Conservation (phyloP, 2,329 filamentous ascomycete species). For the Fusarium luffae region DNA sequence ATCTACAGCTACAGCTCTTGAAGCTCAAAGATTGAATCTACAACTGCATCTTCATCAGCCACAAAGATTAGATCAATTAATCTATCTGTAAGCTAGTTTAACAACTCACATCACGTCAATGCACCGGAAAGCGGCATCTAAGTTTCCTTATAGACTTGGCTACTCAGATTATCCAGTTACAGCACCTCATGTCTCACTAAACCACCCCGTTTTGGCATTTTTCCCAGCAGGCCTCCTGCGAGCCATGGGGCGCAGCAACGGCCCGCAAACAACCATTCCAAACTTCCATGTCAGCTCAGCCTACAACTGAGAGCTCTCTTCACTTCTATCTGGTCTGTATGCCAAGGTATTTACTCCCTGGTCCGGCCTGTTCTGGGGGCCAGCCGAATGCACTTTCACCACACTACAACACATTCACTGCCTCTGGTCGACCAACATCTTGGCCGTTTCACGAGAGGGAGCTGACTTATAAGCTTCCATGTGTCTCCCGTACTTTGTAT, state of each 20-base stretch:
- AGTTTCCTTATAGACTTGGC: neutral
- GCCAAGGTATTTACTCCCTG: conserved; percentile 22
- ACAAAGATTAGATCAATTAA: neutral
- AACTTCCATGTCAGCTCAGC: conserved; percentile 18
- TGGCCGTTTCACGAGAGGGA: conserved; percentile 20
- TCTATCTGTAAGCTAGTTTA: neutral
- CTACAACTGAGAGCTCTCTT: neutral
- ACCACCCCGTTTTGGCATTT: conserved; percentile 4
- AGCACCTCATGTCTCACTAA: conserved; percentile 15
- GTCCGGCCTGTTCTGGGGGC: conserved; percentile 31
- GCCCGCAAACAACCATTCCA: neutral
- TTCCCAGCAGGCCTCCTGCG: conserved; percentile 31
- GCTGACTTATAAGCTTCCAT: conserved; percentile 33
- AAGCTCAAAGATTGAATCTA: neutral
- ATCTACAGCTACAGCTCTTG: neutral
- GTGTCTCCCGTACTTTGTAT: conserved; percentile 22
- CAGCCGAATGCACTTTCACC: conserved; percentile 12
- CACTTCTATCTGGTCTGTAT: neutral
- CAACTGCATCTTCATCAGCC: neutral
- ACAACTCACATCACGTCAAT: conserved; percentile 12
- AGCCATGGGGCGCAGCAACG: conserved; percentile 35
- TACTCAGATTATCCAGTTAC: conserved; percentile 26
- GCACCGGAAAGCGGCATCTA: conserved; percentile 14
- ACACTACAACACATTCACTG: conserved; percentile 16
- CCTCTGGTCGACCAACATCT: conserved; percentile 23